Conservation (phyloP, 2,329 filamentous ascomycete species). For the Cordyceps farinosa region DNA sequence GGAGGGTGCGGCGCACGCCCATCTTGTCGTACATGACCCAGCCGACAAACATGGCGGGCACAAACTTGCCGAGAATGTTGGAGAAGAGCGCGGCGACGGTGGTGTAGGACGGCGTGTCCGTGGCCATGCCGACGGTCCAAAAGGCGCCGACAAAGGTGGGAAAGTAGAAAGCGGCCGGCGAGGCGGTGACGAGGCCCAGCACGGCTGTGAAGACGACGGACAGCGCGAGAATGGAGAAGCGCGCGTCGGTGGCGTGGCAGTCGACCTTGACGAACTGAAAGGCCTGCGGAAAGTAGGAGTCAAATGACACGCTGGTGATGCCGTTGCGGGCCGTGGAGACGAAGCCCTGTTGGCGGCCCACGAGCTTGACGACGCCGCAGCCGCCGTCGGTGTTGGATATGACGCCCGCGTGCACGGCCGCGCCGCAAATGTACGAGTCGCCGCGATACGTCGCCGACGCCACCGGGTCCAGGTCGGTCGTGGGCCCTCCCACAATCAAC, state of each 20-base stretch:
- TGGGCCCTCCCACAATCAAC: conserved; percentile 66
- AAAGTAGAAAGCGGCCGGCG: conserved; percentile 79
- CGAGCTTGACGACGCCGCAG: conserved; percentile 74
- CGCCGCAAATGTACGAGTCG: conserved; percentile 82
- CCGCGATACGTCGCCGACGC: conserved; percentile 68
- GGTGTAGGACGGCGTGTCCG: conserved; percentile 72
- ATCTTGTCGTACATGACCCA: conserved; percentile 87
- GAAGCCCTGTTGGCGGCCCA: conserved; percentile 65
- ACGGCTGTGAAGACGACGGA: conserved; percentile 75
- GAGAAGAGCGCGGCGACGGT: conserved; percentile 71
- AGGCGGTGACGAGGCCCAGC: conserved; percentile 77
- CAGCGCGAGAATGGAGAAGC: conserved; percentile 80
- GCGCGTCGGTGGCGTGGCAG: conserved; percentile 69
- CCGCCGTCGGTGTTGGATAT: conserved; percentile 69
- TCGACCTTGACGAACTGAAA: conserved; percentile 70
- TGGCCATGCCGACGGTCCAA: conserved; percentile 84
- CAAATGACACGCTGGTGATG: conserved; percentile 73
- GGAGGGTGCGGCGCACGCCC: conserved; percentile 67
- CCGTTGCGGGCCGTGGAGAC: conserved; percentile 64
- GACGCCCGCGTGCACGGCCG: conserved; percentile 80
- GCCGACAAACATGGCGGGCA: conserved; percentile 82
- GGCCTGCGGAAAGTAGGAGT: conserved; percentile 84
- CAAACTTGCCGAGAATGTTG: conserved; percentile 71
- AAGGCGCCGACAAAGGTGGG: conserved; percentile 78
- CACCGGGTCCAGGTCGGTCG: conserved; percentile 36